Base-by-base conservation (phyloP, 768 basidiomycete species). In the Myochromella boudieri region DNA sequence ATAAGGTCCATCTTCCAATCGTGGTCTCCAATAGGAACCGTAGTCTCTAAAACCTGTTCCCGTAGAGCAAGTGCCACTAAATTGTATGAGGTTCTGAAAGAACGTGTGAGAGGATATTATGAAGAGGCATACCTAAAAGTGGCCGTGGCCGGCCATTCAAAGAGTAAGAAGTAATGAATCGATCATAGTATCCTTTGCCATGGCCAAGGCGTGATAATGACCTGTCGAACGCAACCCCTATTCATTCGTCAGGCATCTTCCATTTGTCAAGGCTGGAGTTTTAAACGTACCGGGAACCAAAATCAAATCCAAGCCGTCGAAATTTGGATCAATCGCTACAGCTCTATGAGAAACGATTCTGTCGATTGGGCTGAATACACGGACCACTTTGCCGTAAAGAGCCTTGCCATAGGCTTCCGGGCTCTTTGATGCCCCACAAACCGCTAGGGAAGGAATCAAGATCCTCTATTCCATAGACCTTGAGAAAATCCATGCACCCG, bases 121-220 rank as follows among this genome's bases (percentile, higher is more conserved):
- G 29, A 37, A 44, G 31, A 51, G 42, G 48, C 70, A 48, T 53
- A 88, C 89, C 80, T 43, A 90, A 71, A 24, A 83, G 54, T 1
- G 88, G 84, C 45, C 66, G 71, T 18, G 67, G 66, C 48, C 68
- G 66, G 20, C 69, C 68, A 43, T 65, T 67, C 11, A 67, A 57
- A 24, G 69, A 61, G 49, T 88, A 89, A 1, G 71, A 62, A 2
- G 80, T 65, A 27, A 91, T 69, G 65, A 87, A 91, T 11, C 75
- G 71, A 65, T 91, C 89, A 55, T 91, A 91, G 66, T 86, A 90
- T 5, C 89, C 89, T 62, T 87, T 91, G 18, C 89, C 88, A 53
- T 90, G 87, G 8, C 89, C 89, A 22, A 91, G 74, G 24, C 89
- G 81, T 38, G 81, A 81, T 44, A 84, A 61, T 12, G 76, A 75